These are phyloP conservation scores for Coniophora puteana DNA, from an alignment of 1,284 basidiomycete genomes.

Conservation along the genomic window DNA sequence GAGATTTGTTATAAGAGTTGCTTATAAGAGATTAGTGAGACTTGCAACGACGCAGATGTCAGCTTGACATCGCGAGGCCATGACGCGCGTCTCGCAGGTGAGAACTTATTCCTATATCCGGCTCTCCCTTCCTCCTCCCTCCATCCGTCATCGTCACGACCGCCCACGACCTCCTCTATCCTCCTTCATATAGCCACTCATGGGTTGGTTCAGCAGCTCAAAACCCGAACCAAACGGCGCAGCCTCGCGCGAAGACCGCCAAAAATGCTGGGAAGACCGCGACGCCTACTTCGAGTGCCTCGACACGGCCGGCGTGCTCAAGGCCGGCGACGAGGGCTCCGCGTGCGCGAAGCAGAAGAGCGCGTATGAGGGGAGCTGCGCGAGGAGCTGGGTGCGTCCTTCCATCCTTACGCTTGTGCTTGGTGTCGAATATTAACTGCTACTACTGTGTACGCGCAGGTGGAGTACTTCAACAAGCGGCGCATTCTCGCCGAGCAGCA, in stretches of 20 bases:
- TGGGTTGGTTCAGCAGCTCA: slow-evolving; percentile 27
- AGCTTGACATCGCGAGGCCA: too few species aligned
- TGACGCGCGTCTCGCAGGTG: too few species aligned
- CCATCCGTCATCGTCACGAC: too few species aligned
- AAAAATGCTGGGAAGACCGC: slow-evolving; percentile 73
- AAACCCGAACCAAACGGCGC: slow-evolving; percentile 37
- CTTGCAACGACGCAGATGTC: too few species aligned
- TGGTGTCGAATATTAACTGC: too few species aligned
- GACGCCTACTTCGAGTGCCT: slow-evolving; percentile 78
- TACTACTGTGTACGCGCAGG: slow-evolving; percentile 45
- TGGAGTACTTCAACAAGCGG: slow-evolving; percentile 83
- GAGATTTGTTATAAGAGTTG: too few species aligned
- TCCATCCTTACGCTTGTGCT: not conserved
- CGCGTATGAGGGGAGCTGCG: slow-evolving; percentile 64
- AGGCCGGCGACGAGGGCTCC: slow-evolving; percentile 62
- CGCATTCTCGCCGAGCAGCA: slow-evolving; percentile 72
- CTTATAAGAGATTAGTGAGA: too few species aligned
- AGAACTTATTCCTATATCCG: too few species aligned
- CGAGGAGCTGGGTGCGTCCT: slow-evolving; percentile 75
- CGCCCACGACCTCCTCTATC: too few species aligned
- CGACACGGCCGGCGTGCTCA: slow-evolving; percentile 58
- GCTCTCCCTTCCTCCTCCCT: too few species aligned
- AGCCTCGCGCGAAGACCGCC: slow-evolving; percentile 51
- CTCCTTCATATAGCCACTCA: too few species aligned
- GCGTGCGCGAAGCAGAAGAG: slow-evolving; percentile 50